These are phyloP conservation scores for Melampsora larici-populina DNA, from an alignment of 1,284 basidiomycete genomes.

Conservation along the genomic window DNA sequence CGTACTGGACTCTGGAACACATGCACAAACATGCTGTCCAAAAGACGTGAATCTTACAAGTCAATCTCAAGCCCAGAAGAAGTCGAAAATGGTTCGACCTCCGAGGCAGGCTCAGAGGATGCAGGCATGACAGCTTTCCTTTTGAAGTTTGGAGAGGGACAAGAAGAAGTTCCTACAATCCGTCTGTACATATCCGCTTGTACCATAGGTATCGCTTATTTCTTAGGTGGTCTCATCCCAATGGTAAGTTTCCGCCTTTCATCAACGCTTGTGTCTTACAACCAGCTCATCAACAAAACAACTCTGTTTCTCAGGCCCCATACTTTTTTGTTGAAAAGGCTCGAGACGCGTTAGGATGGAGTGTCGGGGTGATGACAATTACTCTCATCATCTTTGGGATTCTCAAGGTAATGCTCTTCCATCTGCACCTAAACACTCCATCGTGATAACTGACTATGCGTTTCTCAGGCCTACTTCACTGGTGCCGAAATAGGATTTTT, in stretches of 20 bases:
- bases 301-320: constrained; percentile 62
- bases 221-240: constrained; percentile 74
- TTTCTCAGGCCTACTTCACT: constrained; percentile 30
- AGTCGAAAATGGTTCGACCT: constrained; percentile 14
- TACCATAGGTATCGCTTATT: constrained; percentile 83
- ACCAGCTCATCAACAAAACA: background rate
- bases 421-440: background rate
- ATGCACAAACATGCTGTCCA: background rate
- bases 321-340: constrained; percentile 75
- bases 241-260: constrained; percentile 32
- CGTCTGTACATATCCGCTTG: constrained; percentile 76
- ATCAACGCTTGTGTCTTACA: background rate
- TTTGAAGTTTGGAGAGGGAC: constrained; percentile 83
- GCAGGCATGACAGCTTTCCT: constrained; percentile 83
- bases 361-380: constrained; percentile 28
- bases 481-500: constrained; percentile 26
- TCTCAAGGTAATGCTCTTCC: constrained; percentile 22
- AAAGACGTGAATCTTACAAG: background rate
- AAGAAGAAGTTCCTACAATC: constrained; percentile 77
- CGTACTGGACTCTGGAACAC: background rate
- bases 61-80: background rate
- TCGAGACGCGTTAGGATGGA: constrained; percentile 52
- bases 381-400: constrained; percentile 34
- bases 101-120: constrained; percentile 7
- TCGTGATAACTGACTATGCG: background rate